These are phyloP conservation scores for Protomyces inouyei DNA, from an alignment of 1,139 yeast genomes.

Conservation along the genomic window DNA sequence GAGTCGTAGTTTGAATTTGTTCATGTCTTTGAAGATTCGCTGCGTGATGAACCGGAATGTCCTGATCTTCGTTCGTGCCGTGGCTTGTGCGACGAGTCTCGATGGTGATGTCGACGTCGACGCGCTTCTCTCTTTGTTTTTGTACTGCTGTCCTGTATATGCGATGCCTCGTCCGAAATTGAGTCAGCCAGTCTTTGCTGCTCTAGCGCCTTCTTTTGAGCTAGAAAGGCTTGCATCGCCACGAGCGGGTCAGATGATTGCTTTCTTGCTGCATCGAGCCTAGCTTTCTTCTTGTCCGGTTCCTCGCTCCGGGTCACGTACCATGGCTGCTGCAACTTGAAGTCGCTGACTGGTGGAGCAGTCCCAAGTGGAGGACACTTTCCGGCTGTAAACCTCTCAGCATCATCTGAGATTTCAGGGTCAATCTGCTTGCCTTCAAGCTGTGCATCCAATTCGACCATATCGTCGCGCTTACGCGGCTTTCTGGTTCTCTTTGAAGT, in stretches of 20 bases:
- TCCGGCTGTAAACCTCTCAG: neutral
- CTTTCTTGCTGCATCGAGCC: neutral
- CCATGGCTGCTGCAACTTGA: neutral
- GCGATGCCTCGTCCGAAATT: too few relatives aligned
- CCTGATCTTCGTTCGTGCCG: neutral
- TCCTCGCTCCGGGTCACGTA: neutral
- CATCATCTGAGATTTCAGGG: neutral
- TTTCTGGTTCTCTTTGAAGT: neutral
- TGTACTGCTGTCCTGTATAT: neutral
- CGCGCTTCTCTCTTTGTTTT: neutral
- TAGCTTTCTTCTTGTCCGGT: neutral
- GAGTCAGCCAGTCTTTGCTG: neutral
- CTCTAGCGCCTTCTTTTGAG: neutral
- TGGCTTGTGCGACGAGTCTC: neutral
- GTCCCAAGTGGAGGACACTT: too few relatives aligned
- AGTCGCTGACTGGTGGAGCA: neutral
- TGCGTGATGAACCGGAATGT: neutral
- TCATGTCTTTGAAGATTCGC: neutral
- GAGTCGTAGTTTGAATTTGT: neutral
- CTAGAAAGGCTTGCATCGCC: neutral
- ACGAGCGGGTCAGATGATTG: neutral
- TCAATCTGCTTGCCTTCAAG: neutral
- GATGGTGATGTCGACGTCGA: neutral
- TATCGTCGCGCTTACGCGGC: neutral
- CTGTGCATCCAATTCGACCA: neutral